These are phyloP conservation scores for Peterozyma xylosa DNA, from an alignment of 805 yeast species.

Conservation along the genomic window DNA sequence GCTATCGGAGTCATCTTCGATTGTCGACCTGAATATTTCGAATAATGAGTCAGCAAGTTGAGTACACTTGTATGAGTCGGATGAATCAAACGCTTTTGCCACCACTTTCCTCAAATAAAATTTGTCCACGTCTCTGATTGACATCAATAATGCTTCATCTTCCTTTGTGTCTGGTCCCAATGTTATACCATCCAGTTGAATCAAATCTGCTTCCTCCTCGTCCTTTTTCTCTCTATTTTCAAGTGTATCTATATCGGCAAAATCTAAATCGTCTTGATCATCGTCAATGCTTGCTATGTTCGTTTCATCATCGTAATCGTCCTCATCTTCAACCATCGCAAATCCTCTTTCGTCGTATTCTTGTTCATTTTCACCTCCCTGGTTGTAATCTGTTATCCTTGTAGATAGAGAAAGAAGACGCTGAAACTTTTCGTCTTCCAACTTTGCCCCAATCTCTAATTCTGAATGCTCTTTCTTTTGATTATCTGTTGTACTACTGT, in stretches of 20 bases:
- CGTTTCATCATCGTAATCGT: conserved; percentile 19
- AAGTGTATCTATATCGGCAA: conserved; percentile 15
- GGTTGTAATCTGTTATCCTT: conserved; percentile 42
- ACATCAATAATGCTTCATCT: conserved; percentile 11
- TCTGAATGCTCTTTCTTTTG: conserved; percentile 44
- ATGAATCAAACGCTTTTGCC: conserved; percentile 20
- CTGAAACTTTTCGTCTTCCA: conserved; percentile 38
- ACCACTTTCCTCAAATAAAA: conserved; percentile 51
- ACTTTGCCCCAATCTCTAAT: conserved; percentile 32
- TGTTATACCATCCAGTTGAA: conserved; percentile 10
- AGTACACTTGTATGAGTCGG: conserved; percentile 28
- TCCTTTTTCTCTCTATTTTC: conserved; percentile 16
- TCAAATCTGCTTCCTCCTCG: conserved; percentile 12
- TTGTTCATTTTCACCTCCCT: conserved; percentile 36
- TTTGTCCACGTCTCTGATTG: conserved; percentile 19
- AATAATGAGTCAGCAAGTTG: conserved; percentile 32
- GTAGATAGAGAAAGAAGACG: conserved; percentile 35
- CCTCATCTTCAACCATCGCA: conserved; percentile 15
- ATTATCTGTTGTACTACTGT: conserved; percentile 31
- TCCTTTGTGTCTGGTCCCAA: conserved; percentile 9
- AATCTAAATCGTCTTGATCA: conserved; percentile 18
- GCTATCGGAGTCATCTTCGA: conserved; percentile 19
- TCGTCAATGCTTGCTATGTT: conserved; percentile 11
- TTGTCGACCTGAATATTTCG: conserved; percentile 27
- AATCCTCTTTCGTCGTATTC: conserved; percentile 23